A percentile compares a stretch with the other conserved stretches of the same genome.
Conservation (phyloP, 495 filamentous ascomycete species). For the Hypomontagnella submonticulosa region DNA sequence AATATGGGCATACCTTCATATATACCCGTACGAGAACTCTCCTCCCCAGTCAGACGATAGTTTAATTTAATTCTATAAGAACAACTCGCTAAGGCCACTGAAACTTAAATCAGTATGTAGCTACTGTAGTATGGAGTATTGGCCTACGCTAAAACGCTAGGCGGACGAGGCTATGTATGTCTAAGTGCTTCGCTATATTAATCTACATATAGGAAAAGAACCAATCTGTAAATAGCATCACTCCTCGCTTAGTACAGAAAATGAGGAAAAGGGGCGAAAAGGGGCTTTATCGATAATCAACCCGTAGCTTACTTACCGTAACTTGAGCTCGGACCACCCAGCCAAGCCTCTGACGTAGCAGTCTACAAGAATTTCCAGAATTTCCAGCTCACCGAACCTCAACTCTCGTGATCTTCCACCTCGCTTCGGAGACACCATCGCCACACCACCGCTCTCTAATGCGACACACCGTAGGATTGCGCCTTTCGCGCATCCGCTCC, state of each 20-base stretch:
- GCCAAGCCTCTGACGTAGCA: neutral
- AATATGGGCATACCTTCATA: no score
- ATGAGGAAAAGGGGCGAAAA: neutral
- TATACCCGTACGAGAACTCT: no score
- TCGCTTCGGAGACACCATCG: neutral
- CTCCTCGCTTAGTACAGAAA: neutral
- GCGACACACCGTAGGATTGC: slow-evolving; percentile 23
- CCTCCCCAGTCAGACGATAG: no score
- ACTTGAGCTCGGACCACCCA: neutral
- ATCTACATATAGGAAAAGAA: no score
- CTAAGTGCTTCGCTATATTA: no score
- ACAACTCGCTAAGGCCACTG: no score
- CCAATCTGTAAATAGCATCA: no score
- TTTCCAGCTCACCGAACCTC: neutral
- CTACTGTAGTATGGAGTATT: no score
- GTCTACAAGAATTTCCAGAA: slow-evolving; percentile 5
- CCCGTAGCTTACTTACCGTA: neutral
- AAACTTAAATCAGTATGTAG: no score
- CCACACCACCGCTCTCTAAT: neutral
- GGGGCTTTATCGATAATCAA: slow-evolving; percentile 7
- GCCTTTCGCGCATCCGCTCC: slow-evolving; percentile 29
- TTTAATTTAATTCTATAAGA: no score
- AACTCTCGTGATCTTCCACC: neutral
- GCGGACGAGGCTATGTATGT: no score
- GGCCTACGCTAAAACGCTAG: no score